Evolutionary conservation across 2,329 filamentous ascomycete species (phyloP).

Genomic region (Fusarium stilboides): DNA sequence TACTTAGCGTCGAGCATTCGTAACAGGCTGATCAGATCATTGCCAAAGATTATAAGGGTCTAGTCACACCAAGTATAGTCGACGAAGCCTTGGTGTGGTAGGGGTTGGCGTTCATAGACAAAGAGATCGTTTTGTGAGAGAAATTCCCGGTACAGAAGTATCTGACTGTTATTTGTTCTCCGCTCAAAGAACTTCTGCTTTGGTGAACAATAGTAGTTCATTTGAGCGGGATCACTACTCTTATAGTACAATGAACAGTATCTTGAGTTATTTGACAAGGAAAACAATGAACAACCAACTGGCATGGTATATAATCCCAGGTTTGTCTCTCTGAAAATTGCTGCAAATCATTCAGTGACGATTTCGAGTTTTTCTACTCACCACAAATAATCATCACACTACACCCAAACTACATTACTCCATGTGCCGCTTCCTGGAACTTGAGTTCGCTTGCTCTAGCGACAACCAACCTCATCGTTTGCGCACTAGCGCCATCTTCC

Average conservation of each 20-base stretch:
- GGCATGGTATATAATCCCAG: neutral
- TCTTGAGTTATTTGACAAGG: neutral
- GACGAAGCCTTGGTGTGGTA: too few species aligned
- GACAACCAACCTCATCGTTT: slow-evolving; percentile 2
- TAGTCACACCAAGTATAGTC: too few species aligned
- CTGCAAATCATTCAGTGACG: neutral
- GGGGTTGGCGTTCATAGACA: too few species aligned
- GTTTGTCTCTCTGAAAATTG: neutral
- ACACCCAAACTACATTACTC: neutral
- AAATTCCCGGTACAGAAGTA: too few species aligned
- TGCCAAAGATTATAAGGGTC: too few species aligned
- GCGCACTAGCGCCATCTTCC: neutral
- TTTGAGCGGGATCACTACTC: neutral
- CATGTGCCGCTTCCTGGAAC: slow-evolving; percentile 27
- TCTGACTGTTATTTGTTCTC: neutral
- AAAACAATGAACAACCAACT: neutral
- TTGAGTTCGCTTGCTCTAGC: slow-evolving; percentile 30
- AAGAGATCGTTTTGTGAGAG: too few species aligned
- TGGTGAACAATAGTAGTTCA: neutral
- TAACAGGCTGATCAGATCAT: too few species aligned
- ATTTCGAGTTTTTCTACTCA: neutral
- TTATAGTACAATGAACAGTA: neutral
- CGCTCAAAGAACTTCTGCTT: neutral
- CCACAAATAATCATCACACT: neutral
- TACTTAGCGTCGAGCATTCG: too few species aligned